A percentile compares a stretch with the other conserved stretches of the same genome.
Evolutionary conservation across 345 rosid genomes (phyloP).

Genomic region (sweet orange (Citrus sinensis)): DNA sequence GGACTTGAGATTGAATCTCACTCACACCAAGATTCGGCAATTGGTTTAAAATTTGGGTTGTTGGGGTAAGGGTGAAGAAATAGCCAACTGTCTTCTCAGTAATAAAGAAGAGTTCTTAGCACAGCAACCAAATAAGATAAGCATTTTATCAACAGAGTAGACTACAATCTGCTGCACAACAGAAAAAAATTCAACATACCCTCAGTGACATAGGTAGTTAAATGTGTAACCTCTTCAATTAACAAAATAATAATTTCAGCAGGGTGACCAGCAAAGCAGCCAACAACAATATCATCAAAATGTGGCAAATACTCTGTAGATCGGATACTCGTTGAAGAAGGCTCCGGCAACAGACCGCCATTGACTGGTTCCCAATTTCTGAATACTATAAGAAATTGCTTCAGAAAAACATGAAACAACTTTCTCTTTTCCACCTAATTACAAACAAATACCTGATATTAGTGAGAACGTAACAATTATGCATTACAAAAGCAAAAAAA

Average conservation of each 20-base stretch:
- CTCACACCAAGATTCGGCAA: neutral
- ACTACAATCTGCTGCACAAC: conserved; percentile 1
- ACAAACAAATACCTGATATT: neutral
- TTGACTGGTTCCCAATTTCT: conserved; percentile 61
- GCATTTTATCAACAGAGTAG: neutral
- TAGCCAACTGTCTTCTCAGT: neutral
- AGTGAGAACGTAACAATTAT: neutral
- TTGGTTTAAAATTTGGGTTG: neutral
- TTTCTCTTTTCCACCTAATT: conserved; percentile 56
- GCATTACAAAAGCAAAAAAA: neutral
- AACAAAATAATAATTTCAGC: conserved; percentile 47
- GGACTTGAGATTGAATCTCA: neutral
- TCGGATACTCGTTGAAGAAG: conserved; percentile 28
- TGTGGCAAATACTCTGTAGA: conserved; percentile 27
- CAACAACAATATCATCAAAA: conserved; percentile 34
- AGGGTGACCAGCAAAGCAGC: conserved; percentile 71
- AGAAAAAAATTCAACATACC: conserved; percentile 41
- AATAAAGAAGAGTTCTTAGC: neutral
- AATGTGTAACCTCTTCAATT: conserved; percentile 45
- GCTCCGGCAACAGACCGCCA: conserved; percentile 39
- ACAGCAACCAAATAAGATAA: neutral
- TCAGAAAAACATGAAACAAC: conserved; percentile 50
- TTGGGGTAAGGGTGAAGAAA: neutral
- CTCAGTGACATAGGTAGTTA: conserved; percentile 41
- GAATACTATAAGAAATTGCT: conserved; percentile 53